phyloP scores from a whole-genome alignment of 768 basidiomycete genomes.

The Hericium rajendrae region DNA sequence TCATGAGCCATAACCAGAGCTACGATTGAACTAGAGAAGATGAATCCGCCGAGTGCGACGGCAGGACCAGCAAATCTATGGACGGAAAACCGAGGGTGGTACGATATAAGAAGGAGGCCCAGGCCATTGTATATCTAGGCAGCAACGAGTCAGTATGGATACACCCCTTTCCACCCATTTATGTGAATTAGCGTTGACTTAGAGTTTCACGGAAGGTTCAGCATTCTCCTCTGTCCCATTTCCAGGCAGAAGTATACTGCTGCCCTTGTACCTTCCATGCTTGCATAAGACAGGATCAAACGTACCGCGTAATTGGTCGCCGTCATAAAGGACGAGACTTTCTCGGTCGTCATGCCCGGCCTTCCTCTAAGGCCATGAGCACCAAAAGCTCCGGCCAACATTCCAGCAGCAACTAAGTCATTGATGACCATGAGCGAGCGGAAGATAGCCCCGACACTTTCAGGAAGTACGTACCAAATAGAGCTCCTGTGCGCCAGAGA shows the following conservation, averaged over 20 bases:
- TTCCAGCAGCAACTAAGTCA: slow-evolving; percentile 35
- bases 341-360: slow-evolving; percentile 38
- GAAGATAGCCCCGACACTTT: background rate
- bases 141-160: background rate
- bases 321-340: slow-evolving; percentile 50
- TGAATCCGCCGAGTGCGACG: slow-evolving; percentile 41
- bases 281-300: background rate
- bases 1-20: slow-evolving; percentile 40
- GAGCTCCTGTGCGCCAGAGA: slow-evolving; percentile 13
- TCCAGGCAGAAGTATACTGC: no score
- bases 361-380: slow-evolving; percentile 48
- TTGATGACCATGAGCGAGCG: background rate
- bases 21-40: slow-evolving; percentile 61
- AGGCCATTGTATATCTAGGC: slow-evolving; percentile 60
- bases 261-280: no score
- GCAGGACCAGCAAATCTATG: slow-evolving; percentile 64
- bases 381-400: slow-evolving; percentile 60
- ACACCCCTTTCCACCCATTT: background rate
- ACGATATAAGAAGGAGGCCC: slow-evolving; percentile 48
- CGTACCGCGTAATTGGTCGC: slow-evolving; percentile 57
- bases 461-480: slow-evolving; percentile 3
- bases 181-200: background rate
- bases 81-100: slow-evolving; percentile 48
- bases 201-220: background rate
- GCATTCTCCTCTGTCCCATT: background rate